phyloP scores from a whole-genome alignment of 2,329 filamentous ascomycete genomes.

The Paracoccidioides lutzii region DNA sequence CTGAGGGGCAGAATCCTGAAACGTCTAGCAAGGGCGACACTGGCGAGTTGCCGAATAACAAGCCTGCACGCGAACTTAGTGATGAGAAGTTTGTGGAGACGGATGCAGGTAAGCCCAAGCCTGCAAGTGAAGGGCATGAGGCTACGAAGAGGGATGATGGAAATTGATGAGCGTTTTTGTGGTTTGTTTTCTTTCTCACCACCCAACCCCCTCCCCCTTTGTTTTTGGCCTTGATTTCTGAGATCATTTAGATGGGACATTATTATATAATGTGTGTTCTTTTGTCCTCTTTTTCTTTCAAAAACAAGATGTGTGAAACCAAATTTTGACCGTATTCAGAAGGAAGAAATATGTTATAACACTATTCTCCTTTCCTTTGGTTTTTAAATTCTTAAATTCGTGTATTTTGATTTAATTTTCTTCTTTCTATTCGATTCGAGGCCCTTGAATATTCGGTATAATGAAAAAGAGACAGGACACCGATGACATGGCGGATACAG shows the following conservation, averaged over 20 bases:
- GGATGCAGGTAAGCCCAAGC: conserved; percentile 29
- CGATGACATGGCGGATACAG: conserved; percentile 1
- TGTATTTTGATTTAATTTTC: conserved; percentile 8
- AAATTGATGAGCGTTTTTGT: conserved; percentile 6
- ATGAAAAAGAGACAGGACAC: neutral
- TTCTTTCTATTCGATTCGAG: conserved; percentile 1
- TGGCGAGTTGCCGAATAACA: conserved; percentile 20
- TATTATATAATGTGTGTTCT: neutral
- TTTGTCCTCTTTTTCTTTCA: no score
- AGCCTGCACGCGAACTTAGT: conserved; percentile 29
- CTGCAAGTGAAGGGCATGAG: conserved; percentile 36
- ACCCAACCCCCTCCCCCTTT: conserved; percentile 4
- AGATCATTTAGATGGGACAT: neutral
- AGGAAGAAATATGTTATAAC: neutral
- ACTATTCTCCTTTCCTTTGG: conserved; percentile 6
- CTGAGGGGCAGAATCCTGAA: conserved; percentile 45
- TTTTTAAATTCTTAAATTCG: conserved; percentile 1
- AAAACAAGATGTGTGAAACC: no score
- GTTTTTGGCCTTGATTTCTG: neutral
- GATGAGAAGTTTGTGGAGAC: conserved; percentile 27
- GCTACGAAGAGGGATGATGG: conserved; percentile 26
- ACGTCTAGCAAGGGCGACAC: conserved; percentile 34
- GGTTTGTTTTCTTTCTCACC: conserved; percentile 4
- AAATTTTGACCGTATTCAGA: neutral
- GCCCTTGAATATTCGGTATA: neutral